Base-by-base conservation (phyloP, 2,329 filamentous ascomycete species). In the Gliomastix tumulicola region DNA sequence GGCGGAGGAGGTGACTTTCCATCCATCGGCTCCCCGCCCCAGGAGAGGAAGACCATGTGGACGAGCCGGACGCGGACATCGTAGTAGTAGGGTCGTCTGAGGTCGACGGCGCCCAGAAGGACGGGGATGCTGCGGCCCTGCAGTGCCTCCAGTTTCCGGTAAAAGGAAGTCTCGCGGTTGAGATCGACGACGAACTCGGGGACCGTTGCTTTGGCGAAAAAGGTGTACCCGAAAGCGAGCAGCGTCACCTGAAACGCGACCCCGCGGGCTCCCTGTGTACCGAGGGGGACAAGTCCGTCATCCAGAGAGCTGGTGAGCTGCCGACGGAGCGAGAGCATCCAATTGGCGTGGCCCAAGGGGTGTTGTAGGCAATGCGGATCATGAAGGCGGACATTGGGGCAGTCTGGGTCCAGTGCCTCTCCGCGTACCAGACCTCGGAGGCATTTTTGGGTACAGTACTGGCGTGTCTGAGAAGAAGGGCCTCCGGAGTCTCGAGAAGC, bases 211-310 rank as follows among this genome's bases (percentile, higher is more conserved):
- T 71, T 71, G 34, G 54, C 49, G 20, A 62, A 48, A 33, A 70
- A 60, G 3, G 56, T 65, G 48, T 69, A 70, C 40, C 62, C 56
- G 41, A 66, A 57, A 3, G 41, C 48, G 19, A 59, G 45, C 28
- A 70, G 50, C 9, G 57, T 63, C 4, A 69, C 47, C 37, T 55
- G 48, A 42, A 71, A 69, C 7, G 68, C 45, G 5, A 56, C 60
- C 13, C 63, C 56, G 7, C 57, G 53, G 1, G 60, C 44, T 6
- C 64, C 58, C 20, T 47, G 38, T n/a, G 47, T 16, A 8, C 46
- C 41, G 0, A 66, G 38, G 8, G 35, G 45, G 3, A 41, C 37
- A 20, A 60, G 52, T 3, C 59, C 53, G 21, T 52, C 37, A 22
- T 60, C 59, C 2, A 60, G 35, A 10, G 49, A 51, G 4, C 31